A percentile compares a stretch with the other conserved stretches of the same genome.
phyloP scores from a whole-genome alignment of 306 rosid species.

The Pyrus bretschneideri region DNA sequence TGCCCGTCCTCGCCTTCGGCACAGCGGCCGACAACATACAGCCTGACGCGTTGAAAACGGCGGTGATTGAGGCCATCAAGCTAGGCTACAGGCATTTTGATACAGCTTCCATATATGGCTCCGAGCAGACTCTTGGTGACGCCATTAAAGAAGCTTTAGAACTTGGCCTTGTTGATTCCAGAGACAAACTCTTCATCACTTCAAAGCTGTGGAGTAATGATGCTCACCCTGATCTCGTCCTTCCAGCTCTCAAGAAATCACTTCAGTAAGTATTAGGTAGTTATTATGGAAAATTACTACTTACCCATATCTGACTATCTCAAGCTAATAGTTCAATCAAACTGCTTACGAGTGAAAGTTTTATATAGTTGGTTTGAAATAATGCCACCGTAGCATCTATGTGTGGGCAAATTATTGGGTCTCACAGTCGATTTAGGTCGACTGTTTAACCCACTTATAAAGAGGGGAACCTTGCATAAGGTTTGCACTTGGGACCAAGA shows the following conservation, averaged over 20 bases:
- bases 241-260: conserved; percentile 19
- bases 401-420: not conserved
- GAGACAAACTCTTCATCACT: conserved; percentile 18
- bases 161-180: conserved; percentile 9
- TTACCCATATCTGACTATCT: not conserved
- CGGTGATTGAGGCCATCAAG: conserved; percentile 16
- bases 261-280: not conserved
- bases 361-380: too few relatives aligned
- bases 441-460: too few relatives aligned
- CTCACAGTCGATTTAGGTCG: not conserved
- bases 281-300: not conserved
- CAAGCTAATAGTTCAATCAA: too few relatives aligned
- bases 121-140: conserved; percentile 21
- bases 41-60: not conserved
- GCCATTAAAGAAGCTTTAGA: conserved; percentile 17
- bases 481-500: not conserved
- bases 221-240: conserved; percentile 13
- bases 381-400: not conserved
- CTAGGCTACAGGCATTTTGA: conserved; percentile 27
- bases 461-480: not conserved
- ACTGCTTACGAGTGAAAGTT: not conserved
- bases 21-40: not conserved
- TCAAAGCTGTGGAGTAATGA: conserved; percentile 19
- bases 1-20: not conserved
- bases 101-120: conserved; percentile 12